Conservation (phyloP, 768 basidiomycete species). For the Podaxis carcinomalis region DNA sequence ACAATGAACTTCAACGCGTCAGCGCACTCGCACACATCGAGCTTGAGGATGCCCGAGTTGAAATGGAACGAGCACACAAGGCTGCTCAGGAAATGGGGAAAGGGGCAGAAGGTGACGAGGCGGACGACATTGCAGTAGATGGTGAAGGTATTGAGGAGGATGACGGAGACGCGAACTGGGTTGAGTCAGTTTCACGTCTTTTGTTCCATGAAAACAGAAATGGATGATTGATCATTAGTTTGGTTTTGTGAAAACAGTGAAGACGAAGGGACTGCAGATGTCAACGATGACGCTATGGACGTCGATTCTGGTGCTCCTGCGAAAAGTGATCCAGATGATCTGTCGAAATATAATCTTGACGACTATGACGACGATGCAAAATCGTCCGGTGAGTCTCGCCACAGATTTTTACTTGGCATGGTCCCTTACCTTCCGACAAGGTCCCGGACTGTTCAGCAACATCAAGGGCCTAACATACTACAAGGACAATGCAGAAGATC, state of each 20-base stretch:
- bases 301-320: constrained; percentile 38
- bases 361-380: constrained; percentile 81
- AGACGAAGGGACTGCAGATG: constrained; percentile 46
- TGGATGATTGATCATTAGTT: constrained; percentile 13
- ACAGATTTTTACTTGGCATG: not conserved
- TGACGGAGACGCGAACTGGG: constrained; percentile 63
- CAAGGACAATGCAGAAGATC: constrained; percentile 88
- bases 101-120: constrained; percentile 60
- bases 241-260: constrained; percentile 24
- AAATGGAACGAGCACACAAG: constrained; percentile 77
- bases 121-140: constrained; percentile 44
- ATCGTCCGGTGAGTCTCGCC: constrained; percentile 25
- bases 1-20: constrained; percentile 85
- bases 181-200: constrained; percentile 66
- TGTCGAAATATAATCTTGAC: constrained; percentile 87
- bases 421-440: constrained; percentile 29
- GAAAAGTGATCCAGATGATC: constrained; percentile 50
- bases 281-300: constrained; percentile 61
- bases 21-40: constrained; percentile 83
- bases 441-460: constrained; percentile 82
- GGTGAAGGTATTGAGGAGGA: constrained; percentile 41
- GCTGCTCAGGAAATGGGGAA: constrained; percentile 69
- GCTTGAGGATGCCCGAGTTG: constrained; percentile 84
- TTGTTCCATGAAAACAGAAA: constrained; percentile 2
- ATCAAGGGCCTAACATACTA: constrained; percentile 95